Base-by-base conservation (phyloP, 192 early-diverging fungal species). In the Coemansia sp. region DNA sequence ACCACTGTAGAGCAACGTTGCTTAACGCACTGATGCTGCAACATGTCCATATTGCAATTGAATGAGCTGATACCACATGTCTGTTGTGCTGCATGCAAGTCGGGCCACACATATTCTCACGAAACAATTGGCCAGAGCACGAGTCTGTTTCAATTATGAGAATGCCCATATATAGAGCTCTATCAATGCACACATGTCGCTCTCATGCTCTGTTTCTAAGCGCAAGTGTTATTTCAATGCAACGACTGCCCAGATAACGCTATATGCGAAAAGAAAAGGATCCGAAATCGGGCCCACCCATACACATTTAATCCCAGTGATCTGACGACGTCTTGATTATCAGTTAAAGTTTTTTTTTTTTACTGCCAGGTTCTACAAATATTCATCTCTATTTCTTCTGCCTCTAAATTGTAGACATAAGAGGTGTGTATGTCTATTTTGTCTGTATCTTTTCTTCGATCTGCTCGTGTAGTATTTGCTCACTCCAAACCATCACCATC, bases 91-190 rank as follows among this genome's bases (percentile, higher is more conserved):
- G 31, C 55, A 58, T 58, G 57, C 57, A 60, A 2, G 4, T 36
- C 16, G 57, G 57, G 33, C 57, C 27, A 36, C 57, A 36, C 31
- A 29, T 55, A 15, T 60, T 60, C 31, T 60, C 57, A 60, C 57
- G 33, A 5, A 33, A 60, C 57, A 60, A 60, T 60, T 6, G 31
- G 16, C 57, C 5, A 16, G 31, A 36, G 7, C 57, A 60, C 57
- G 57, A 15, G 57, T 60, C 57, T 60, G 7, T 60, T 60, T 60
- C 57, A 18, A 60, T 60, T 34, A 33, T 33, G 57, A 60, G 57
- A 60, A 34, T 0, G 15, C 15, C n/a, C 53, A 33, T 55, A 55
- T 55, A 15, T 24, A 20, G 3, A 53, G 50, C 50, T 18, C 47
- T 20, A 22, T 53, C 24, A 53, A 53, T 34, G 33, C n/a, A 4